Conservation (phyloP, 2,329 filamentous ascomycete species). For the Hansfordia pulvinata region DNA sequence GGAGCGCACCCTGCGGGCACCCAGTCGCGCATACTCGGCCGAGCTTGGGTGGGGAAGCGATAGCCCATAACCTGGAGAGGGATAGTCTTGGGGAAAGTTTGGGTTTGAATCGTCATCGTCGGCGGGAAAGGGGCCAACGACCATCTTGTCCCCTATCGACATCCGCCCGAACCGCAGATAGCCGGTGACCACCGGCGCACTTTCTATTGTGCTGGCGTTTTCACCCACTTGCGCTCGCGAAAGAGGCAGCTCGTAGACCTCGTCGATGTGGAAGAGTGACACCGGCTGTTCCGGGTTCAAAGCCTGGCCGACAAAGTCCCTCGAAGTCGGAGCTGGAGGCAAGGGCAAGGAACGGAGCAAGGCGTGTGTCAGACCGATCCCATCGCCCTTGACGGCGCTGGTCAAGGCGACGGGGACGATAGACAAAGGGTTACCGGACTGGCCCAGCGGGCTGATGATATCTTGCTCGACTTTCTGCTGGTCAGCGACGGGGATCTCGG, state of each 20-base stretch:
- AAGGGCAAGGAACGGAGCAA: constrained; percentile 66
- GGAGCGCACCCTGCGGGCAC: constrained; percentile 37
- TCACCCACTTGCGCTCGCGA: constrained; percentile 36
- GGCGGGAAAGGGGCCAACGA: constrained; percentile 64
- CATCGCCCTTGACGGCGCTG: constrained; percentile 73
- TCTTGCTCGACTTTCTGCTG: constrained; percentile 39
- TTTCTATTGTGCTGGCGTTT: constrained; percentile 10
- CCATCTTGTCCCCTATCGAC: constrained; percentile 62
- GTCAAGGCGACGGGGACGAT: constrained; percentile 78
- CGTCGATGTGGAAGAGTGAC: constrained; percentile 78
- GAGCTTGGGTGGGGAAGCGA: constrained; percentile 40
- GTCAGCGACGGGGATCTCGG: constrained; percentile 41
- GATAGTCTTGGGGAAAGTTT: constrained; percentile 28
- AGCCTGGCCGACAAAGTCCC: constrained; percentile 38
- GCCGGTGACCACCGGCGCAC: constrained; percentile 58
- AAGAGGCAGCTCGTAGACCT: constrained; percentile 65
- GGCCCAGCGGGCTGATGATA: constrained; percentile 34
- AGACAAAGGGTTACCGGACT: constrained; percentile 24
- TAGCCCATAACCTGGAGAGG: constrained; percentile 31
- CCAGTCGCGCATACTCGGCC: constrained; percentile 35
- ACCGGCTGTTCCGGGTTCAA: constrained; percentile 46
- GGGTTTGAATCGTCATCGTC: constrained; percentile 33
- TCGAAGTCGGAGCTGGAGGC: constrained; percentile 37
- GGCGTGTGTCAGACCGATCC: constrained; percentile 71
- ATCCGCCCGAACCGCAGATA: constrained; percentile 69